Percentiles rank a stretch among this genome's conserved stretches.
Evolutionary conservation across 805 yeast genomes (phyloP).

Genomic region (Cyberlindnera petersonii): DNA sequence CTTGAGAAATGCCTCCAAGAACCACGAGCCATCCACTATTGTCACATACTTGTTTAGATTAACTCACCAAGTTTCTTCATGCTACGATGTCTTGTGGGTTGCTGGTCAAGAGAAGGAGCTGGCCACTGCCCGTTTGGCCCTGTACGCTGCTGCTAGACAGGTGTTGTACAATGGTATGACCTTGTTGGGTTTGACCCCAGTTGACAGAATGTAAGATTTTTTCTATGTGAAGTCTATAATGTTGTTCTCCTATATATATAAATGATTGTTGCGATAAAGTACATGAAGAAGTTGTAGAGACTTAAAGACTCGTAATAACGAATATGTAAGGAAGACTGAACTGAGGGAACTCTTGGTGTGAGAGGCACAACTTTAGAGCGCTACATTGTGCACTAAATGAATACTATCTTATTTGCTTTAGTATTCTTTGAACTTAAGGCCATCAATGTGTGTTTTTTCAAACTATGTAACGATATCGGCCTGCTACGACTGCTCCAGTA

Average conservation of each 20-base stretch:
- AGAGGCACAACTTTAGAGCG: too few species aligned
- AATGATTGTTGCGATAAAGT: too few species aligned
- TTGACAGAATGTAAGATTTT: conserved; percentile 79
- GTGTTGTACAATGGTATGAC: conserved; percentile 87
- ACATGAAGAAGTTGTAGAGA: too few species aligned
- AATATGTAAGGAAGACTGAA: too few species aligned
- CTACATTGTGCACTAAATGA: too few species aligned
- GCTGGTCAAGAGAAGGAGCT: conserved; percentile 88
- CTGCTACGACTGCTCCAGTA: too few species aligned
- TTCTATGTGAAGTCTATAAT: background rate
- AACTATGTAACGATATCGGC: too few species aligned
- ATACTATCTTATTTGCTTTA: too few species aligned
- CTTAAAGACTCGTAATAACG: too few species aligned
- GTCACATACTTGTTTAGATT: conserved; percentile 91
- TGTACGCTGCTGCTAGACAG: conserved; percentile 86
- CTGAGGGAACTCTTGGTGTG: too few species aligned
- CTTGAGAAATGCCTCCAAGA: conserved; percentile 75
- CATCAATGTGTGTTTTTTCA: background rate
- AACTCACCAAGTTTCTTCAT: conserved; percentile 92
- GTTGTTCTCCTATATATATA: too few species aligned
- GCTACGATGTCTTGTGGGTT: conserved; percentile 94
- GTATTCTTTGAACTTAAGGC: too few species aligned
- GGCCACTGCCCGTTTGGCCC: conserved; percentile 87
- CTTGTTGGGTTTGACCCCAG: conserved; percentile 93
- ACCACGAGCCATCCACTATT: conserved; percentile 87